phyloP scores from a whole-genome alignment of 768 basidiomycete species.

The Astraeus odoratus region DNA sequence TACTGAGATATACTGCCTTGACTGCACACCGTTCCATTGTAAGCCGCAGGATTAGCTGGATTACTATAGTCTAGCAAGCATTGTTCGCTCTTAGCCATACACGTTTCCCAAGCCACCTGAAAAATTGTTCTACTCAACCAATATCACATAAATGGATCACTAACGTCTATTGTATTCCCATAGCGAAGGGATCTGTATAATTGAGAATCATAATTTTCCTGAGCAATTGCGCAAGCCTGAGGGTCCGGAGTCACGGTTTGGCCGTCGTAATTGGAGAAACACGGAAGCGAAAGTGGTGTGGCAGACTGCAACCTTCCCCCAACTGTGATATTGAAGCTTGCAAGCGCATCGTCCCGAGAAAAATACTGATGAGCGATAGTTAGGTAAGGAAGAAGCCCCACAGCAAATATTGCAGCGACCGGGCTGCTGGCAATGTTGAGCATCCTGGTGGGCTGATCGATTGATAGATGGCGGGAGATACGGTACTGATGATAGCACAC shows the following conservation, averaged over 20 bases:
- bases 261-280: constrained; percentile 26
- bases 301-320: constrained; percentile 22
- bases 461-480: too few relatives aligned
- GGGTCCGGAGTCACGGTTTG: constrained; percentile 7
- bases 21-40: constrained; percentile 26
- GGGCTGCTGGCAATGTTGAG: background rate
- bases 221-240: constrained; percentile 21
- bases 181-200: constrained; percentile 19
- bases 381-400: background rate
- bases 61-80: constrained; percentile 40
- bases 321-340: constrained; percentile 20
- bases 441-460: too few relatives aligned
- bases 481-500: too few relatives aligned
- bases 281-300: constrained; percentile 25
- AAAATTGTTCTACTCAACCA: background rate
- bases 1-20: constrained; percentile 33
- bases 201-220: constrained; percentile 22
- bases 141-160: background rate
- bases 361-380: background rate
- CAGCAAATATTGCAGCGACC: background rate
- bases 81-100: constrained; percentile 37
- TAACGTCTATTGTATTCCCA: constrained; percentile 8
- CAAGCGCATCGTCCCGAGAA: constrained; percentile 4
- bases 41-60: constrained; percentile 26
- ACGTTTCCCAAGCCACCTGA: constrained; percentile 51